Evolutionary conservation across 2,329 filamentous ascomycete genomes (phyloP), one percentile per base, ranked within the genome.

Genomic region (Trichoderma endophyticum): DNA sequence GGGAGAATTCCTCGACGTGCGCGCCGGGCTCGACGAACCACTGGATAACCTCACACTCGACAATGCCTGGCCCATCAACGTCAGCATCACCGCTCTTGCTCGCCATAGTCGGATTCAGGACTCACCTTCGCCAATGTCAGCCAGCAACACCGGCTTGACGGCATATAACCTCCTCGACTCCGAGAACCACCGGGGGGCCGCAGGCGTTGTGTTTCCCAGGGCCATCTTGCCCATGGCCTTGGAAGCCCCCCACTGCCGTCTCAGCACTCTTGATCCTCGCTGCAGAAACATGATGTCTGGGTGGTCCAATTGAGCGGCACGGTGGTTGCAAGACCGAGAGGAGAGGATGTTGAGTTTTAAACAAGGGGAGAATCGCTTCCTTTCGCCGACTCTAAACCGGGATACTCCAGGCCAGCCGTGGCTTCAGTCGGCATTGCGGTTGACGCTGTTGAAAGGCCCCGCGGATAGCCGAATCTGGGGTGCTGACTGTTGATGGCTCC

Each of bases 11-110:
- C 84, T 99, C 95, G 77, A 99, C 95, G 72, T 93, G 91, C 43
- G 96, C 96, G 72, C 95, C 95, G 64, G 97, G 94, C 83, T 98
- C 92, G 75, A 99, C 95, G 81, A 98, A 99, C 96, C 96, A 99
- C 85, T 99, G 96, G 78, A 98, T 98, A 78, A 99, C 93, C 83
- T 99, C 96, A 79, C 96, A 97, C 84, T 99, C 96, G 80, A 96
- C 95, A 78, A 98, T 99, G 70, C 96, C 96, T 96, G 14, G 4
- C 56, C n/a, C 9, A 5, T 24, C 57, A 34, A 60, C 5, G 68
- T 73, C 54, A 75, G 74, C 30, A 56, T 28, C 34, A 14, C 48
- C 15, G 4, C 28, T 12, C 5, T 12, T 12, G 21, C 36, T 9
- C 57, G 43, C 28, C 24, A 15, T 54, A 2, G 2, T 14, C n/a